Percentiles rank a stretch among this genome's conserved stretches.
Evolutionary conservation across 352 stramenopile genomes (phyloP).

Genomic region (Phytophthora meadii): DNA sequence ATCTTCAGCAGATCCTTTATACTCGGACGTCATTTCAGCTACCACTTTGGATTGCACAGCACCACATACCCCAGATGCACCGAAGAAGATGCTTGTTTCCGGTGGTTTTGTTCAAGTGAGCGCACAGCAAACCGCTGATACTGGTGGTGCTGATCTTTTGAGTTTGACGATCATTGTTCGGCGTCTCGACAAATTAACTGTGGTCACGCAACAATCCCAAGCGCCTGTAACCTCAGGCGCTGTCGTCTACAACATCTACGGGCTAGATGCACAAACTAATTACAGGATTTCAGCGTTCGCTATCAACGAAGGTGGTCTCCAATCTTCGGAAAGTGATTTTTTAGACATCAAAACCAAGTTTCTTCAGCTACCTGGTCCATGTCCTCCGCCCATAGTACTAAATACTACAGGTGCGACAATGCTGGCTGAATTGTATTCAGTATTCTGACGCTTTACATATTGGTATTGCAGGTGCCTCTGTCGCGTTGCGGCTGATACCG

Average conservation of each 20-base stretch:
- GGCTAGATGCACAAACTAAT: conserved; percentile 41
- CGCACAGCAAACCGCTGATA: conserved; percentile 37
- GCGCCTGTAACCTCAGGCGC: conserved; percentile 11
- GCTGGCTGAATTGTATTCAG: not conserved
- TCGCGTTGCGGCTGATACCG: conserved; percentile 45
- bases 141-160: conserved; percentile 39
- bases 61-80: conserved; percentile 16
- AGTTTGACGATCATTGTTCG: conserved; percentile 37
- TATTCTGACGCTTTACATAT: too few relatives aligned
- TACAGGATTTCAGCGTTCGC: conserved; percentile 48
- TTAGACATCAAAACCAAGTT: conserved; percentile 28
- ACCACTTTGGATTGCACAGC: conserved; percentile 31
- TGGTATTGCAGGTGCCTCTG: conserved; percentile 44
- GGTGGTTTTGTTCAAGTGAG: conserved; percentile 30
- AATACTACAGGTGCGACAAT: conserved; percentile 45
- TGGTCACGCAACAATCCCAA: conserved; percentile 14
- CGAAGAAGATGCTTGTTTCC: conserved; percentile 14
- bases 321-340: conserved; percentile 20
- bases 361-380: conserved; percentile 44
- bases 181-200: conserved; percentile 5
- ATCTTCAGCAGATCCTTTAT: conserved; percentile 19
- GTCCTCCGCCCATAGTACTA: conserved; percentile 49
- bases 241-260: conserved; percentile 35
- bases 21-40: conserved; percentile 37
- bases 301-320: conserved; percentile 28